These are phyloP conservation scores for Thalassiosira livingstoniorum DNA, from an alignment of 352 stramenopile species.

Conservation along the genomic window DNA sequence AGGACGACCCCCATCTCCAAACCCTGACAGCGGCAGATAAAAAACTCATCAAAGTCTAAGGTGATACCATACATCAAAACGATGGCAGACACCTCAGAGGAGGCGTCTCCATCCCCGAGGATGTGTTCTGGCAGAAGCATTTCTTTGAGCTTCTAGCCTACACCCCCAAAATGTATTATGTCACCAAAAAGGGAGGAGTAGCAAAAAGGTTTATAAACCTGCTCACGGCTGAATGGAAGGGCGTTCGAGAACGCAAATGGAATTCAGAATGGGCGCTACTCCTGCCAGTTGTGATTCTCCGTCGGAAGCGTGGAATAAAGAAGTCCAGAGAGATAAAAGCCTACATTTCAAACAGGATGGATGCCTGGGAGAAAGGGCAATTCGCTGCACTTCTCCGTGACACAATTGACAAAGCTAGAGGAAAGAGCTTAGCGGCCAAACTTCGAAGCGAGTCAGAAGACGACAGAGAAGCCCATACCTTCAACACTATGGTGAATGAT, in stretches of 20 bases:
- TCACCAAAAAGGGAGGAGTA: slow-evolving; percentile 12
- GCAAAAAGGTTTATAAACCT: slow-evolving; percentile 19
- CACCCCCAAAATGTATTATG: too few relatives aligned
- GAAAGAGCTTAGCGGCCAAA: background rate
- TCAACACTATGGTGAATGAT: slow-evolving; percentile 37
- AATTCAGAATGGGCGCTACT: slow-evolving; percentile 46
- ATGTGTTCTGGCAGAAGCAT: too few relatives aligned
- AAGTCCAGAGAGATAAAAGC: slow-evolving; percentile 24
- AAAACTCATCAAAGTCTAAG: too few relatives aligned
- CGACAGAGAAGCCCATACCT: slow-evolving; percentile 24
- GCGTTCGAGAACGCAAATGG: slow-evolving; percentile 5
- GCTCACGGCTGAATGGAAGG: slow-evolving; percentile 6
- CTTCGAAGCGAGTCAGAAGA: background rate
- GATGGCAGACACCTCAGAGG: too few relatives aligned
- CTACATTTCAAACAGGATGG: slow-evolving; percentile 9
- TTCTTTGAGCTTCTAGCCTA: too few relatives aligned
- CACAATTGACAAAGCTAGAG: background rate
- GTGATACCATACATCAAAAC: too few relatives aligned
- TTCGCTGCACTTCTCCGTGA: slow-evolving; percentile 19
- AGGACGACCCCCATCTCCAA: too few relatives aligned
- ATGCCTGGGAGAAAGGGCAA: slow-evolving; percentile 35
- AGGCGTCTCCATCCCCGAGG: too few relatives aligned
- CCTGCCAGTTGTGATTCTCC: slow-evolving; percentile 30
- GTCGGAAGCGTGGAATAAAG: background rate
- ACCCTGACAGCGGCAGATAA: too few relatives aligned